These are phyloP conservation scores for Phoma herbarum DNA, from an alignment of 2,329 filamentous ascomycete species.

Conservation along the genomic window DNA sequence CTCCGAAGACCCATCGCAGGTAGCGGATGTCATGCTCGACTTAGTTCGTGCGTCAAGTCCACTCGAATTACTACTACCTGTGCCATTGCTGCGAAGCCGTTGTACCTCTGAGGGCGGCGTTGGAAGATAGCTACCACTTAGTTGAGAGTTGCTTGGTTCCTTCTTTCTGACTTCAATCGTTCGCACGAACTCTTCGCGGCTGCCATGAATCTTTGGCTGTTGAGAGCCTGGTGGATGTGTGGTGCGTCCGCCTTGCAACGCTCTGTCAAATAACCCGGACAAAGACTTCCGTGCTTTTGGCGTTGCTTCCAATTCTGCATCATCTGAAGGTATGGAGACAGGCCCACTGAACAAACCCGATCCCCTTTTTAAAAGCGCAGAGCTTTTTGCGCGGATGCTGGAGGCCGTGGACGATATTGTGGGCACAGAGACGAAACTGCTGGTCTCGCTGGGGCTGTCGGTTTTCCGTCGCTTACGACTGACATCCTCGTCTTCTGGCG, in stretches of 20 bases:
- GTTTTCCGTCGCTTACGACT: conserved; percentile 29
- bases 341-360: conserved; percentile 28
- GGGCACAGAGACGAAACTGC: conserved; percentile 10
- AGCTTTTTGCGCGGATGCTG: conserved; percentile 11
- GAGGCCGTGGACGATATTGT: conserved; percentile 20
- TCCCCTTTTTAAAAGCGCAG: conserved; percentile 22
- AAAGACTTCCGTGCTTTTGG: conserved; percentile 13
- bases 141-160: conserved; percentile 8
- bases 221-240: conserved; percentile 16
- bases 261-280: conserved; percentile 28
- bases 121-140: conserved; percentile 27
- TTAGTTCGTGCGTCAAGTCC: background rate
- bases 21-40: background rate
- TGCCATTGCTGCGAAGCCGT: conserved; percentile 22
- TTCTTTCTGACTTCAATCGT: conserved; percentile 23
- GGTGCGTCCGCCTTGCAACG: conserved; percentile 14
- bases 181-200: conserved; percentile 24
- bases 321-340: conserved; percentile 28
- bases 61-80: conserved; percentile 18
- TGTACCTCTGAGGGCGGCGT: conserved; percentile 35
- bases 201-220: conserved; percentile 20
- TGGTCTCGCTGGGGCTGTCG: conserved; percentile 21
- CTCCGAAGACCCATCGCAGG: conserved; percentile 16
- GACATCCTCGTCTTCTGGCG: conserved; percentile 19
- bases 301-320: conserved; percentile 19